phyloP scores from a whole-genome alignment of 176 grass and related monocot genomes.

The Typha latifolia region DNA sequence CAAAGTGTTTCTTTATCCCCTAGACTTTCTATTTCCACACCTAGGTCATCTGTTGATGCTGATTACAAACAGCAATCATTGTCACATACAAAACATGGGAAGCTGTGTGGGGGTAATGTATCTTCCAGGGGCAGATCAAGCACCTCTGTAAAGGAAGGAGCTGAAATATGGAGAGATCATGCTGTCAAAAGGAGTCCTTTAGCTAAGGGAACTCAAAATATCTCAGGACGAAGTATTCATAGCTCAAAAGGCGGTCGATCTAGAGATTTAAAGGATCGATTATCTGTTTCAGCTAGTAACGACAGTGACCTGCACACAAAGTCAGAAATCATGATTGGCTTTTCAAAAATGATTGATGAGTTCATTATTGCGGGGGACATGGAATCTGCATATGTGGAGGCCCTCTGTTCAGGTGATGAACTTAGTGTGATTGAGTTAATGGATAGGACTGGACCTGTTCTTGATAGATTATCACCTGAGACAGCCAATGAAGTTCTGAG shows the following conservation, averaged over 20 bases:
- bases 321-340: conserved; percentile 18
- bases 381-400: conserved; percentile 64
- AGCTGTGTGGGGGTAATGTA: conserved; percentile 4
- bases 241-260: no score
- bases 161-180: not conserved
- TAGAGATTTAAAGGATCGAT: conserved; percentile 12
- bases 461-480: conserved; percentile 60
- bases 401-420: conserved; percentile 47
- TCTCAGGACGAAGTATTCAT: no score
- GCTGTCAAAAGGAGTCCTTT: not conserved
- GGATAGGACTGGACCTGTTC: conserved; percentile 88
- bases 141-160: not conserved
- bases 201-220: no score
- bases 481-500: conserved; percentile 56
- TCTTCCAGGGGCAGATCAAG: conserved; percentile 11
- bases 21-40: conserved; percentile 10
- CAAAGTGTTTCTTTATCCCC: conserved; percentile 15
- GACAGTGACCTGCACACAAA: conserved; percentile 20
- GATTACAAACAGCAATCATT: conserved; percentile 11
- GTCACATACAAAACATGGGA: conserved; percentile 7
- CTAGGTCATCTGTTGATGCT: conserved; percentile 3
- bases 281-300: conserved; percentile 23
- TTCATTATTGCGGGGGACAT: conserved; percentile 36
- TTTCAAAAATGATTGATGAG: conserved; percentile 25
- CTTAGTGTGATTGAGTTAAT: conserved; percentile 61